Percentiles rank a stretch among this genome's conserved stretches.
Evolutionary conservation across 768 basidiomycete genomes (phyloP).

Genomic region (Russula griseocarnosa): DNA sequence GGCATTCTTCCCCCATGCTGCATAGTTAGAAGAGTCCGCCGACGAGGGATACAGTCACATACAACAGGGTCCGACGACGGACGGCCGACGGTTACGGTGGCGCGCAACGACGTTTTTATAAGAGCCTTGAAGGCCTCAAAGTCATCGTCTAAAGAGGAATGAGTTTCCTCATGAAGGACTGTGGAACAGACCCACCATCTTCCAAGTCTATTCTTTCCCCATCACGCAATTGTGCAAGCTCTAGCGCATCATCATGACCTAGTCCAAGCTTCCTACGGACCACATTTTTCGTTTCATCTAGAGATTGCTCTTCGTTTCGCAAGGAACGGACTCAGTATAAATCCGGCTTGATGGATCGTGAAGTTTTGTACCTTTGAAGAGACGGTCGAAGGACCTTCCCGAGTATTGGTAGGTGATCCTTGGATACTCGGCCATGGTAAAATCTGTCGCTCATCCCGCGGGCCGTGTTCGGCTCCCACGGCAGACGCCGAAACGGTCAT

Average conservation of each 20-base stretch:
- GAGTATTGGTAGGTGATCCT: conserved; percentile 24
- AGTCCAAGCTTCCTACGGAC: conserved; percentile 62
- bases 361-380: conserved; percentile 44
- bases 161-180: conserved; percentile 4
- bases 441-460: not conserved
- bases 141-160: conserved; percentile 56
- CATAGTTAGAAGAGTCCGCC: not conserved
- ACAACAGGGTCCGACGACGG: not conserved
- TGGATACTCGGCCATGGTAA: conserved; percentile 7
- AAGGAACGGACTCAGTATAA: conserved; percentile 17
- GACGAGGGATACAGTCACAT: not conserved
- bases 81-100: conserved; percentile 15
- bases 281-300: conserved; percentile 53
- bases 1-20: not conserved
- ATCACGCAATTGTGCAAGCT: conserved; percentile 51
- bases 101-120: conserved; percentile 36
- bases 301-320: conserved; percentile 49
- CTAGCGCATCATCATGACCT: conserved; percentile 35
- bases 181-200: conserved; percentile 51
- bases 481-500: conserved; percentile 9
- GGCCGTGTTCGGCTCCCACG: not conserved
- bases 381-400: conserved; percentile 46
- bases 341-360: not conserved
- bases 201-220: conserved; percentile 62
- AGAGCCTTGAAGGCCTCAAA: conserved; percentile 65